Percentiles rank a stretch among this genome's conserved stretches.
Conservation (phyloP, 1,284 basidiomycete genomes). For the Singerocomus inundabilis region DNA sequence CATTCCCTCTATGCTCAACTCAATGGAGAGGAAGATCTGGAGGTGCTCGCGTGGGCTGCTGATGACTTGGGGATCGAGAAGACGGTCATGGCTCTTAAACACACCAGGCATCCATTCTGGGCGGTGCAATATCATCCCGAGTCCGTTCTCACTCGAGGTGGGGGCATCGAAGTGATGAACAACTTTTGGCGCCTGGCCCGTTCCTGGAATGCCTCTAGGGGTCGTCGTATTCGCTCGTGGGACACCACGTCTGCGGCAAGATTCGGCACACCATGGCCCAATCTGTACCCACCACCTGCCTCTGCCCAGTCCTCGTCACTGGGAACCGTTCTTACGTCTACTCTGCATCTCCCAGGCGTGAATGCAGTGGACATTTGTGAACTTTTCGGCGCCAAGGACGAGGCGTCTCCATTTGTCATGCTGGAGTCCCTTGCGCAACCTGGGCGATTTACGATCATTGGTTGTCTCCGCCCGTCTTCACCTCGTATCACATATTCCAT, state of each 20-base stretch:
- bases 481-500: slow-evolving; percentile 57
- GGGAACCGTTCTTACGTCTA: slow-evolving; percentile 39
- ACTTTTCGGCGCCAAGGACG: slow-evolving; percentile 54
- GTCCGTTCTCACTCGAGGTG: slow-evolving; percentile 64
- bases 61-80: slow-evolving; percentile 63
- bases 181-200: slow-evolving; percentile 73
- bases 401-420: slow-evolving; percentile 62
- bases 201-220: slow-evolving; percentile 46
- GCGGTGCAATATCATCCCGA: slow-evolving; percentile 98
- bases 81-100: slow-evolving; percentile 70
- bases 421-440: slow-evolving; percentile 73
- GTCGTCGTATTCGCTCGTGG: slow-evolving; percentile 43
- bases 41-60: slow-evolving; percentile 66
- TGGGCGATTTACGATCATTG: slow-evolving; percentile 72
- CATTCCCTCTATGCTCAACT: slow-evolving; percentile 70
- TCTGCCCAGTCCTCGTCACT: slow-evolving; percentile 23
- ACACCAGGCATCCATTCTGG: slow-evolving; percentile 75
- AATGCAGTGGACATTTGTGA: slow-evolving; percentile 54
- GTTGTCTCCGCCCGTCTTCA: slow-evolving; percentile 50
- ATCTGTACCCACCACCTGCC: slow-evolving; percentile 29
- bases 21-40: slow-evolving; percentile 43
- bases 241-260: slow-evolving; percentile 33
- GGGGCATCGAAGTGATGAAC: slow-evolving; percentile 59
- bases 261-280: slow-evolving; percentile 59
- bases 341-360: slow-evolving; percentile 43